phyloP scores from a whole-genome alignment of 208 protist species.

The Leishmania major region DNA sequence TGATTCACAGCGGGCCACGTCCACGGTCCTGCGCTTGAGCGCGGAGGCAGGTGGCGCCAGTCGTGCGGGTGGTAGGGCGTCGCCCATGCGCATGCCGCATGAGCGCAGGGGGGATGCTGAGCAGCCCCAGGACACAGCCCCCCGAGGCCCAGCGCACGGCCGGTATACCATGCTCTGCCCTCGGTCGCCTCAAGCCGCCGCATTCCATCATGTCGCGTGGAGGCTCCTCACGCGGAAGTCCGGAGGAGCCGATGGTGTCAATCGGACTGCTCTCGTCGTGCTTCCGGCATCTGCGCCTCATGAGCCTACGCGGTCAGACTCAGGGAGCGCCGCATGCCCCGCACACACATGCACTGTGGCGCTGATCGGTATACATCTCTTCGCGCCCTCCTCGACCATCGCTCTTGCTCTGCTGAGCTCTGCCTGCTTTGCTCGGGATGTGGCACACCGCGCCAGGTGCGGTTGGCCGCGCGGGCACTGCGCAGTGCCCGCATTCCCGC shows the following conservation, averaged over 20 bases:
- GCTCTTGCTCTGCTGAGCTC: too few relatives aligned
- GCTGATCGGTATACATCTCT: neutral
- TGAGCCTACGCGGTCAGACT: too few relatives aligned
- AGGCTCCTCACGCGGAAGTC: neutral
- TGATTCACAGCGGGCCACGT: neutral
- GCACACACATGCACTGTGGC: neutral
- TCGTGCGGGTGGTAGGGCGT: neutral
- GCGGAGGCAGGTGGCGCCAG: neutral
- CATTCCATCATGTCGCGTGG: neutral
- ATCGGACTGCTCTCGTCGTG: neutral
- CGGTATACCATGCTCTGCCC: neutral
- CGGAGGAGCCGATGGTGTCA: neutral
- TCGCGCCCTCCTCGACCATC: neutral
- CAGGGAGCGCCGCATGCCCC: too few relatives aligned
- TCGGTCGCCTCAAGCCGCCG: neutral
- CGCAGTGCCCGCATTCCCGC: too few relatives aligned
- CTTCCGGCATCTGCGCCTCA: neutral
- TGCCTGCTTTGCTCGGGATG: too few relatives aligned
- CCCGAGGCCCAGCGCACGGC: neutral
- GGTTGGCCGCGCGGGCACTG: too few relatives aligned
- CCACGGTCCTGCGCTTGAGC: neutral
- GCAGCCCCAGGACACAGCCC: neutral
- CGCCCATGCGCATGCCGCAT: neutral
- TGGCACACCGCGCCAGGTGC: too few relatives aligned
- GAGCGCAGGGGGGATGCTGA: neutral